phyloP scores from a whole-genome alignment of 441 rosid genomes.

The Erysimum cheiri region DNA sequence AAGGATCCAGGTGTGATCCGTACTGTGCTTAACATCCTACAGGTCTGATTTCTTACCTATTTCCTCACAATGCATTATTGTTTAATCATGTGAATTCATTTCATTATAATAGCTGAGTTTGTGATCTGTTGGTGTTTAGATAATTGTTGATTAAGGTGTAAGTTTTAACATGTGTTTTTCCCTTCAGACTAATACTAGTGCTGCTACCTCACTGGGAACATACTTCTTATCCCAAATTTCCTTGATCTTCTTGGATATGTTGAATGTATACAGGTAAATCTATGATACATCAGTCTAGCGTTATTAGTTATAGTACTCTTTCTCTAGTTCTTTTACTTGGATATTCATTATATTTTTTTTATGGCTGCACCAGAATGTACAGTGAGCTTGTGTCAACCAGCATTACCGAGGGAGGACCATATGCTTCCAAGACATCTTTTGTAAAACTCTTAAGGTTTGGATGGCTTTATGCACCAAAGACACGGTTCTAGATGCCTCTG shows the following conservation, averaged over 20 bases:
- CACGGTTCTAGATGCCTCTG: conserved; percentile 26
- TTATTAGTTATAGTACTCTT: background rate
- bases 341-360: conserved; percentile 5
- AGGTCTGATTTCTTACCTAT: conserved; percentile 56
- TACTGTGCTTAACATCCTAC: conserved; percentile 92
- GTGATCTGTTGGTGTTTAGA: conserved; percentile 21
- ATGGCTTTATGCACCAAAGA: conserved; percentile 25
- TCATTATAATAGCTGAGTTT: conserved; percentile 8
- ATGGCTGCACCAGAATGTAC: conserved; percentile 84
- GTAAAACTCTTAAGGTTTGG: conserved; percentile 92
- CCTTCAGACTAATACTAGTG: conserved; percentile 99
- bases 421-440: conserved; percentile 88
- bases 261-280: conserved; percentile 91
- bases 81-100: conserved; percentile 6
- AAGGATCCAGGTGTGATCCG: conserved; percentile 95
- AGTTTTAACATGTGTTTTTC: conserved; percentile 14
- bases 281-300: conserved; percentile 10
- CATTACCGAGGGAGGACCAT: conserved; percentile 97
- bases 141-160: conserved; percentile 11
- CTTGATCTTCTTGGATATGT: conserved; percentile 96
- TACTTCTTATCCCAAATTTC: conserved; percentile 91
- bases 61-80: conserved; percentile 16
- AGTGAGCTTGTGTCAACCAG: conserved; percentile 97
- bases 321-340: conserved; percentile 15
- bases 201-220: conserved; percentile 93